Evolutionary conservation across 2,329 filamentous ascomycete species (phyloP), one percentile per base, ranked within the genome.

Genomic region (Ophiostoma australiae): DNA sequence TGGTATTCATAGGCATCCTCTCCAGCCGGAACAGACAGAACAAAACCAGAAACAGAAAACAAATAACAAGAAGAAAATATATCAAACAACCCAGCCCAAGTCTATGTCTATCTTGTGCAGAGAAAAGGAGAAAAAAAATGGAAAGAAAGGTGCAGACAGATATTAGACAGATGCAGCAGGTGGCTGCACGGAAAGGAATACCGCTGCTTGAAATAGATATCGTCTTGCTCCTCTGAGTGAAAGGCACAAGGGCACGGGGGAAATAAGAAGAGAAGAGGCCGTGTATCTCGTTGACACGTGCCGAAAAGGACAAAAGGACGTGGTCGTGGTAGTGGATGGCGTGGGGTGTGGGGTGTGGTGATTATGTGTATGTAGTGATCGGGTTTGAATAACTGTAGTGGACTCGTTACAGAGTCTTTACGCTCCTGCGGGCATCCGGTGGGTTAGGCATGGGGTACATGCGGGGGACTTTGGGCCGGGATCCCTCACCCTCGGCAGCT

Each of bases 391-490:
- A 48, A 20, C 23, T 20, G 10, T 13, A 39, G 44, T 48, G 44
- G 5, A 8, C 20, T 23, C 35, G 3, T 31, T 20, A 67, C n/a
- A 31, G 27, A 27, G 72, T 75, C 71, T 72, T 73, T 52, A 73
- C 71, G 70, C 80, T 78, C 71, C 78, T 80, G 74, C 78, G 80
- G 61, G 81, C 75, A 74, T 83, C 82, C 70, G 81, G 72, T 7
- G 20, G 8, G 72, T 76, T 78, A 71, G 81, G 76, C 67, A 79
- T 76, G 33, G 81, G 79, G 75, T 79, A 82, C n/a, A 77, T 73
- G 71, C 84, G 80, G 73, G 78, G 76, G 52, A 75, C 70, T 74
- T 80, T 80, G 69, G 75, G 63, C 68, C 72, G 73, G 70, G 74
- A 77, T 72, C 73, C 77, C 73, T 77, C 76, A 72, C 73, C 72